Evolutionary conservation across 441 rosid genomes (phyloP).

Genomic region (Omphalea diandra): DNA sequence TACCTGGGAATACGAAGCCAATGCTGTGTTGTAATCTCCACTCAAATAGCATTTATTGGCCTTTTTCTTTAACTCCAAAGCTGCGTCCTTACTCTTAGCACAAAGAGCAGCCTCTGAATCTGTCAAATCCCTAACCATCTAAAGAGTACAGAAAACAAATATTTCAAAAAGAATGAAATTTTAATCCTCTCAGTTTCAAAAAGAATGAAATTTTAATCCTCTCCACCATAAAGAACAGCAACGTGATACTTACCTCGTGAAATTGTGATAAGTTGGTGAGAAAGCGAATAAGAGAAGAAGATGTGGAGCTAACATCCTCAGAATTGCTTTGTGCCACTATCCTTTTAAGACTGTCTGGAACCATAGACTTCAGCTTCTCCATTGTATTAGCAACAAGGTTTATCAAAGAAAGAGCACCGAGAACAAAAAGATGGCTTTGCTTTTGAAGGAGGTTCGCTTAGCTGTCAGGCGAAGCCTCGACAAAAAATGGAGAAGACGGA

Average conservation of each 20-base stretch:
- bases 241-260: constrained; percentile 39
- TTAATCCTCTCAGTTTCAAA: background rate
- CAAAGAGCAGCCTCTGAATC: constrained; percentile 45
- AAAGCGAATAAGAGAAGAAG: constrained; percentile 49
- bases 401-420: no score
- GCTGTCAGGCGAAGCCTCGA: no score
- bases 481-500: no score
- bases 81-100: constrained; percentile 51
- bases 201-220: background rate
- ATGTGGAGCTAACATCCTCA: constrained; percentile 42
- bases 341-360: constrained; percentile 45
- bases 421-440: no score
- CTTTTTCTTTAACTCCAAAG: constrained; percentile 58
- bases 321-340: constrained; percentile 36
- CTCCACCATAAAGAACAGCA: background rate
- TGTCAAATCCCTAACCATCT: constrained; percentile 48
- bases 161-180: background rate
- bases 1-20: constrained; percentile 60
- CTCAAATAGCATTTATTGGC: constrained; percentile 53
- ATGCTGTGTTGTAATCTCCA: constrained; percentile 45
- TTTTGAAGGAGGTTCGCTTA: no score
- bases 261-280: constrained; percentile 48
- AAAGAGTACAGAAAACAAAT: background rate
- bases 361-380: constrained; percentile 64
- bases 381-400: constrained; percentile 22